A percentile compares a stretch with the other conserved stretches of the same genome.
These are phyloP conservation scores for Hanseniaspora hatyaiensis DNA, from an alignment of 805 yeast species.

Conservation along the genomic window DNA sequence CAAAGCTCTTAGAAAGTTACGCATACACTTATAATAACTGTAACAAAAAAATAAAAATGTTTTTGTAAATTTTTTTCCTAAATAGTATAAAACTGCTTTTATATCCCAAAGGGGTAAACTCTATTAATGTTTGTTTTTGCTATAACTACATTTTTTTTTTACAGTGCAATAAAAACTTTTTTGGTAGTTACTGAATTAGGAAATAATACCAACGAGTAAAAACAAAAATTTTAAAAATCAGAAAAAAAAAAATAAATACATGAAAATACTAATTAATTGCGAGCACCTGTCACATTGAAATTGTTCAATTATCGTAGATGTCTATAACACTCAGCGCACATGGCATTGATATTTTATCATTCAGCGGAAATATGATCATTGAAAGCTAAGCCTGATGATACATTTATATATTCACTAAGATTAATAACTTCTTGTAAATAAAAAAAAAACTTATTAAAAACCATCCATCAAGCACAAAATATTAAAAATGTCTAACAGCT, in stretches of 20 bases:
- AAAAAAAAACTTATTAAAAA: neutral
- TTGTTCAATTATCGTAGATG: too few relatives aligned
- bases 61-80: neutral
- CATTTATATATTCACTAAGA: neutral
- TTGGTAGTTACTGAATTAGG: neutral
- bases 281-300: too few relatives aligned
- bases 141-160: too few relatives aligned
- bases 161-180: too few relatives aligned
- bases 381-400: neutral
- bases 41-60: conserved; percentile 4
- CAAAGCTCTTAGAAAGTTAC: conserved; percentile 3
- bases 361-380: too few relatives aligned
- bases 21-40: conserved; percentile 9
- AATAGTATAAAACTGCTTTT: neutral
- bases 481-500: conserved; percentile 56
- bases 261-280: too few relatives aligned
- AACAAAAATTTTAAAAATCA: too few relatives aligned
- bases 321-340: too few relatives aligned
- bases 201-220: too few relatives aligned
- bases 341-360: too few relatives aligned
- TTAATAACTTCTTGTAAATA: neutral
- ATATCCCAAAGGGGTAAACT: neutral
- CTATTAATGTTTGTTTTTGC: neutral
- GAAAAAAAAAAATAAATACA: too few relatives aligned
- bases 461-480: conserved; percentile 18